phyloP scores from a whole-genome alignment of 805 yeast genomes.

The Alloascoidea africana region DNA sequence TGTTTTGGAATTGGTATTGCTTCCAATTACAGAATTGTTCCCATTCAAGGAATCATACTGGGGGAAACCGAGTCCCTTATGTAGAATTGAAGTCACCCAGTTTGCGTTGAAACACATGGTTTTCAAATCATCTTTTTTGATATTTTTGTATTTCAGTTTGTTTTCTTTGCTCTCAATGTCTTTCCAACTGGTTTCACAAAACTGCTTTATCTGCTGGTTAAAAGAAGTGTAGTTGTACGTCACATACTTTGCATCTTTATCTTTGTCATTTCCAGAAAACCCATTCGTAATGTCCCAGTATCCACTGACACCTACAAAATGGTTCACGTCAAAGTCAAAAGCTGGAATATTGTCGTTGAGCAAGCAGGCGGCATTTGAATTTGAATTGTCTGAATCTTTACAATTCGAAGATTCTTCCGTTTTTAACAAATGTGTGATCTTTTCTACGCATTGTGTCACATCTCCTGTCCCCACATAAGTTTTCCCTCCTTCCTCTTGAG shows the following conservation, averaged over 20 bases:
- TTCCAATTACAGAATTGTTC: conserved; percentile 5
- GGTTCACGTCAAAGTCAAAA: conserved; percentile 39
- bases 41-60: conserved; percentile 27
- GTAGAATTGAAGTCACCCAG: conserved; percentile 42
- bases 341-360: conserved; percentile 23
- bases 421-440: conserved; percentile 28
- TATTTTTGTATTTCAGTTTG: conserved; percentile 9
- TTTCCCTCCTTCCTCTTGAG: conserved; percentile 8
- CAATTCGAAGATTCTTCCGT: neutral
- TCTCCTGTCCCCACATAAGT: conserved; percentile 31
- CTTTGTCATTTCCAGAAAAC: conserved; percentile 22
- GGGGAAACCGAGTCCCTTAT: conserved; percentile 46
- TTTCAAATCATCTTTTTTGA: conserved; percentile 28
- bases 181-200: conserved; percentile 7
- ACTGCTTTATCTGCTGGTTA: conserved; percentile 2
- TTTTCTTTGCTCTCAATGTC: conserved; percentile 4
- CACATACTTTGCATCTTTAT: conserved; percentile 7
- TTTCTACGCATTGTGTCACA: conserved; percentile 29
- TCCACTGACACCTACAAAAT: conserved; percentile 52
- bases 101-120: conserved; percentile 47
- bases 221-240: conserved; percentile 4
- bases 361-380: neutral
- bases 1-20: conserved; percentile 8
- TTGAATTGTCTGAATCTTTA: neutral
- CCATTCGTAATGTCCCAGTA: conserved; percentile 42